phyloP scores from a whole-genome alignment of 768 basidiomycete species.

The Pleurotus pulmonarius region DNA sequence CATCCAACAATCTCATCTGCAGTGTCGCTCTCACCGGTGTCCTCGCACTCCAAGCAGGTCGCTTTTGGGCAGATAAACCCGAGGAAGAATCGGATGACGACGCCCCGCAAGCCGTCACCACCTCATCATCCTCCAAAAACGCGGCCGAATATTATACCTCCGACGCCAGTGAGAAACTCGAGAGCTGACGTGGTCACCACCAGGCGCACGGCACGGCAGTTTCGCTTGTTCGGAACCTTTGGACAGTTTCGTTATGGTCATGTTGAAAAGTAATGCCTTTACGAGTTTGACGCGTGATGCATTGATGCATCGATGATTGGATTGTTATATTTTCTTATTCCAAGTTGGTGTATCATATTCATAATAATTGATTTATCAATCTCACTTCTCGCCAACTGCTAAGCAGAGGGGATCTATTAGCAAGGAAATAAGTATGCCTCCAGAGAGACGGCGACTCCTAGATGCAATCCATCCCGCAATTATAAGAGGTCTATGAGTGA shows the following conservation, averaged over 20 bases:
- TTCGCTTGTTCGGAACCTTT: background rate
- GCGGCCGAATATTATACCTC: background rate
- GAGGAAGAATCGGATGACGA: slow-evolving; percentile 56
- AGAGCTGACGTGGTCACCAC: background rate
- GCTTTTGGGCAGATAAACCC: slow-evolving; percentile 80
- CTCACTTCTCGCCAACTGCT: background rate
- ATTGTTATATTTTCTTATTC: background rate
- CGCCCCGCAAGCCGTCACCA: slow-evolving; percentile 19
- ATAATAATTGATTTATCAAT: background rate
- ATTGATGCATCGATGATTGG: background rate
- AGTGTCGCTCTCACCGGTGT: slow-evolving; percentile 89
- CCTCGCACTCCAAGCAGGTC: slow-evolving; percentile 75
- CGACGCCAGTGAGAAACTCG: background rate
- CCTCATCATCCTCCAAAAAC: slow-evolving; percentile 6
- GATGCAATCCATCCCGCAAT: background rate
- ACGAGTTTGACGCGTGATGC: too few relatives aligned
- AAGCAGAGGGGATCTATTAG: background rate
- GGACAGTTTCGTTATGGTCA: too few relatives aligned
- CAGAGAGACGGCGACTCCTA: too few relatives aligned
- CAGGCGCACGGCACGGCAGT: background rate
- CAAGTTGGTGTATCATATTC: background rate
- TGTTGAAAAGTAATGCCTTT: too few relatives aligned
- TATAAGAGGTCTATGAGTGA: slow-evolving; percentile 9
- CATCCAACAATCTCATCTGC: slow-evolving; percentile 81
- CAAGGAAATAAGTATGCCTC: too few relatives aligned